Base-by-base conservation (phyloP, 495 filamentous ascomycete species). In the Daldinia bambusicola region DNA sequence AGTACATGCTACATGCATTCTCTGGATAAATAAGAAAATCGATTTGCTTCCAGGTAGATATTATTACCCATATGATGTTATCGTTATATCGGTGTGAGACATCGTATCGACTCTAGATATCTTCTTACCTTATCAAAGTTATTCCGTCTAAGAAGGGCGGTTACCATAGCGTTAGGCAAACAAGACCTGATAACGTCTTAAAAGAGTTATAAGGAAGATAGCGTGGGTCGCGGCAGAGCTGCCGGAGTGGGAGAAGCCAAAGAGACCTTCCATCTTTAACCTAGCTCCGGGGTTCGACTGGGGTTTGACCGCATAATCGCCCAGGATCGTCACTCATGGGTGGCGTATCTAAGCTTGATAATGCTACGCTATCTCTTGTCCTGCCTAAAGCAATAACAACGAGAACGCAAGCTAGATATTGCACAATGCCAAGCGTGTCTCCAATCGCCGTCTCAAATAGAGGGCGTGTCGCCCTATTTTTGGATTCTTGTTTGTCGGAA, bases 371-470 rank as follows among this genome's bases (percentile, higher is more conserved):
- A 50, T 43, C 41, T 56, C 55, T 67, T 63, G 53, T 72, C 70
- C 70, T 72, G 70, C 70, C 70, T 67, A 72, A 72, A 72, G 37
- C 51, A 68, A 68, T 38, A 57, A 72, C 50, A 61, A 32, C 32
- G 63, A 57, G 32, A 68, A 68, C 51, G 31, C 50, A 61, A 14
- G n/a, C 61, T 34, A 57, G 38, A 43, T 20, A 72, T 72, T 72
- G 65, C 65, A 68, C 65, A 36, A 72, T 68, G 70, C 70, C 70
- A 68, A 72, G 61, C 30, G 13, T 45, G 20, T 60, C 31, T 63
- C 53, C 38, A 50, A 65, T 56, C 63, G 20, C 26, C 30, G 53
- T 61, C 30, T 68, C n/a, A 57, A 32, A 67, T 67, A 72, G 38
- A 26, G 53, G 26, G n/a, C 48, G 37, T 41, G 32, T 64, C 60